Evolutionary conservation across 2,329 filamentous ascomycete species (phyloP).

Genomic region (Colletotrichum sansevieriae): DNA sequence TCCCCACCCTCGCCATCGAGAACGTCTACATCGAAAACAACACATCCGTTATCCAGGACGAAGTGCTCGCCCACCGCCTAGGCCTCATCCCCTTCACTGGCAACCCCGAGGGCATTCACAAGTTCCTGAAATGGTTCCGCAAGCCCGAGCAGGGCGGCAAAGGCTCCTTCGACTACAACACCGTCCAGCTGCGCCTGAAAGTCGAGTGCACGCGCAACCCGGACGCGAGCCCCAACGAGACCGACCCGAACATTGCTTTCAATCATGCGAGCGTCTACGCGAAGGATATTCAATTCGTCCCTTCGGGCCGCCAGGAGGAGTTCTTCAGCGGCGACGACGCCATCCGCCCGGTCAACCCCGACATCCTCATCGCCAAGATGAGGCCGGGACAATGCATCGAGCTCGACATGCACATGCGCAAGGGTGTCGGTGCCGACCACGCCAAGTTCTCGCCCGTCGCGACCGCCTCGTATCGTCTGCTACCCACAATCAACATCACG

Average conservation of each 20-base stretch:
- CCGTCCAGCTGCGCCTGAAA: constrained; percentile 81
- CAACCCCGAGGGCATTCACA: constrained; percentile 78
- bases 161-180: constrained; percentile 85
- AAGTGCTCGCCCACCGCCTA: constrained; percentile 91
- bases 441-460: constrained; percentile 98
- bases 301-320: constrained; percentile 76
- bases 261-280: constrained; percentile 88
- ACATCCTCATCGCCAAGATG: constrained; percentile 94
- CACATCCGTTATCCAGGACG: constrained; percentile 97
- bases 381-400: constrained; percentile 90
- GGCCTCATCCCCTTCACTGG: constrained; percentile 92
- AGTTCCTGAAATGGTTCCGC: constrained; percentile 85
- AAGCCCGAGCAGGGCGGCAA: constrained; percentile 76
- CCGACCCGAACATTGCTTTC: constrained; percentile 87
- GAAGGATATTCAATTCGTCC: constrained; percentile 80
- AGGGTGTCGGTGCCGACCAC: constrained; percentile 93
- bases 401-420: constrained; percentile 92
- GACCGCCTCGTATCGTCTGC: constrained; percentile 90
- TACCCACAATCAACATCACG: constrained; percentile 88
- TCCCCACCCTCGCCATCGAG: constrained; percentile 95
- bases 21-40: constrained; percentile 95
- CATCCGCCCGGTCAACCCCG: constrained; percentile 85
- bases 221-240: constrained; percentile 78
- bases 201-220: constrained; percentile 85
- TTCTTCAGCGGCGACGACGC: constrained; percentile 76